Evolutionary conservation across 805 yeast genomes (phyloP).

Genomic region (Spathaspora sp.): DNA sequence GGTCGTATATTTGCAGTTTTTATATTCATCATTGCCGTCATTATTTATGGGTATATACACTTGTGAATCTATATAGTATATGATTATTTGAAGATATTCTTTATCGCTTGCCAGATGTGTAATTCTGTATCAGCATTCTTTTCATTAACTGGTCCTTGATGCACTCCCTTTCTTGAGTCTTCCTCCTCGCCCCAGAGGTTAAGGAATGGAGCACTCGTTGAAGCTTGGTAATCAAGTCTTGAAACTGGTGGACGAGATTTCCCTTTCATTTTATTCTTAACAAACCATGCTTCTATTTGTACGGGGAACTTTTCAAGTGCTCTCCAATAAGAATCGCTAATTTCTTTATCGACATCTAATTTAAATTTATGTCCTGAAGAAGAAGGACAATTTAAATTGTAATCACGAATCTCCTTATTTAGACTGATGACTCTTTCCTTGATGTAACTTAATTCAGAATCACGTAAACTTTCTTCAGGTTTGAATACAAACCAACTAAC

Average conservation of each 20-base stretch:
- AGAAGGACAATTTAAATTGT: slow-evolving; percentile 39
- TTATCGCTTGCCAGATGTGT: slow-evolving; percentile 27
- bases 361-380: slow-evolving; percentile 36
- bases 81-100: slow-evolving; percentile 19
- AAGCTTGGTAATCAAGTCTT: background rate
- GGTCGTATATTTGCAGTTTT: slow-evolving; percentile 6
- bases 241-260: background rate
- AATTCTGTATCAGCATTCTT: slow-evolving; percentile 13
- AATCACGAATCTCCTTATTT: slow-evolving; percentile 26
- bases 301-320: slow-evolving; percentile 12
- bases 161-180: background rate
- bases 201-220: slow-evolving; percentile 4
- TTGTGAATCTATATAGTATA: background rate
- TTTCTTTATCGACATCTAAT: slow-evolving; percentile 23
- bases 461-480: background rate
- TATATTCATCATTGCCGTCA: slow-evolving; percentile 2
- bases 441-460: slow-evolving; percentile 13
- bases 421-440: slow-evolving; percentile 18
- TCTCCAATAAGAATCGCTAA: slow-evolving; percentile 14
- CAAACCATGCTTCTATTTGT: slow-evolving; percentile 14
- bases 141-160: background rate
- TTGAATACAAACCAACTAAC: background rate
- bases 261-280: slow-evolving; percentile 7
- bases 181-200: slow-evolving; percentile 10
- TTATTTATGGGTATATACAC: slow-evolving; percentile 1